phyloP scores from a whole-genome alignment of 2,329 filamentous ascomycete genomes.

The Teratosphaeria nubilosa region DNA sequence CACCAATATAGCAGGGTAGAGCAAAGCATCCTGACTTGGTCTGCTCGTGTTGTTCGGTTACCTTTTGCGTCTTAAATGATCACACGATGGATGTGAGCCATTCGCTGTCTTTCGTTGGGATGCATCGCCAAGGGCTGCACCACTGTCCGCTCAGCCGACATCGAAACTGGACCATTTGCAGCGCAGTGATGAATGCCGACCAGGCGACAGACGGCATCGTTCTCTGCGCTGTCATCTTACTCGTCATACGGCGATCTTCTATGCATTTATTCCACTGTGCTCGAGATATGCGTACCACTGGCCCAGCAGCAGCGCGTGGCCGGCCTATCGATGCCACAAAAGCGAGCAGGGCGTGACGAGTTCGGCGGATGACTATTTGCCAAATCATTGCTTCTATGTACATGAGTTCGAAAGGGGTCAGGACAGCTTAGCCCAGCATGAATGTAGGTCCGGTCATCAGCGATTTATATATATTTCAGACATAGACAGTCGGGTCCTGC shows the following conservation, averaged over 20 bases:
- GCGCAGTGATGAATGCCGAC: neutral
- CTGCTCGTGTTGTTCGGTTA: neutral
- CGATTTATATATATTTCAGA: neutral
- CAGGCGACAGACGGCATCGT: neutral
- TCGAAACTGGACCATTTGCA: neutral
- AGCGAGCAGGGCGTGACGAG: neutral
- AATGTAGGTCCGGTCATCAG: neutral
- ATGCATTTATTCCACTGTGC: neutral
- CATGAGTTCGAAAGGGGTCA: too few species aligned
- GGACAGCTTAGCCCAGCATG: too few species aligned
- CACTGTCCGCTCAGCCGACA: neutral
- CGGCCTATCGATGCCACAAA: neutral
- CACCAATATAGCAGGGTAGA: neutral
- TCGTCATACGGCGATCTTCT: neutral
- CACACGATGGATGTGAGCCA: neutral
- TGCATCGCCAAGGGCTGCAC: neutral
- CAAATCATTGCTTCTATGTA: too few species aligned
- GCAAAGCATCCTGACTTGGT: neutral
- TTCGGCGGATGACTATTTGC: too few species aligned
- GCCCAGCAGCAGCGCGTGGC: neutral
- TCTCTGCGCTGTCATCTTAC: neutral
- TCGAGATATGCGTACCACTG: neutral
- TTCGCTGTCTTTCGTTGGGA: neutral
- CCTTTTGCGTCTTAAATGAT: neutral
- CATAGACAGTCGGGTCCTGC: too few species aligned